Base-by-base conservation (phyloP, 139 green algal genomes). In the Asterochloris sp. region DNA sequence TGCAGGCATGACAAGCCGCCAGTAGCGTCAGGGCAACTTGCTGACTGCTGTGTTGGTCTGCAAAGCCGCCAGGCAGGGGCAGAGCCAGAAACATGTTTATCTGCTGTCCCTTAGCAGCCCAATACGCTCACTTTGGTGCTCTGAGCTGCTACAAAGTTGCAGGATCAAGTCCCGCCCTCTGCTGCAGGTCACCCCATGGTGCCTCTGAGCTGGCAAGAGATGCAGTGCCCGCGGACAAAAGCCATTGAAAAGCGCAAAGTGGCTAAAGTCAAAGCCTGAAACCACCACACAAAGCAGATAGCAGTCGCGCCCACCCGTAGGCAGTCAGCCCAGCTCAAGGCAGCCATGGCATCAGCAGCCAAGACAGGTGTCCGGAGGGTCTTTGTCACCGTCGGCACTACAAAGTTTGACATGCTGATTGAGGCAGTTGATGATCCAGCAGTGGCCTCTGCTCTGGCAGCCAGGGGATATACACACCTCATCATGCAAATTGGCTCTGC, bases 331-430 rank as follows among this genome's bases (percentile, higher is more conserved):
- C 38, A 54, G 38, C 38, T 10, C 38, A 54, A 54, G 38, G 38
- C 38, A 54, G 6, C 38, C 38, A 54, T 54, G 38, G 38, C 38
- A 54, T 6, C 38, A 54, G 38, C 38, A 54, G 38, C 38, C 38
- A 54, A 54, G 6, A 6, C 4, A 6, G 38, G 38, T 6, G 38
- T 6, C 38, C 38, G 38, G 38, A 54, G 38, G 38, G 93, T 93
- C 0, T 89, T 97, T 38, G 90, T 97, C 19, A 97, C 94, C 1
- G 94, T 97, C 17, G 94, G 94, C 78, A 97, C 91, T 24, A 97
- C 94, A 16, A 92, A 91, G 67, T 97, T 97, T 78, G 94, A 97
- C 54, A 90, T 75, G 0, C 81, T 97, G 21, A 90, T 96, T 69
- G 67, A 88, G 68, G 87, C 88, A 13, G 83, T 94, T 24, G 93